Evolutionary conservation across 768 basidiomycete genomes (phyloP).

Genomic region (Tulasnella sp.): DNA sequence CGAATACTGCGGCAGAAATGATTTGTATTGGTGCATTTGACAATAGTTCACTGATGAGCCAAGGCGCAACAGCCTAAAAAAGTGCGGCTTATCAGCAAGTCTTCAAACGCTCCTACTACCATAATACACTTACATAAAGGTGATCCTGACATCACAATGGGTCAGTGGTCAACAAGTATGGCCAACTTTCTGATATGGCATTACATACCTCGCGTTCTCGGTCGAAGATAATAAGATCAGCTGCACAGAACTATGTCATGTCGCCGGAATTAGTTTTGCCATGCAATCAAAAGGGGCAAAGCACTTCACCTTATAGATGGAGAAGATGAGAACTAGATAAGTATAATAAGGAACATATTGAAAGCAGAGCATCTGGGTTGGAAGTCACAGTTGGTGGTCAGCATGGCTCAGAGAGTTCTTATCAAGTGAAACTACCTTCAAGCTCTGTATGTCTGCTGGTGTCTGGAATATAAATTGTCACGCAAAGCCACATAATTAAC

Average conservation of each 20-base stretch:
- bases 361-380: conserved; percentile 26
- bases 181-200: not conserved
- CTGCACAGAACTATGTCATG: conserved; percentile 22
- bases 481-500: conserved; percentile 15
- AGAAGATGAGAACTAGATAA: conserved; percentile 22
- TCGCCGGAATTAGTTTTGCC: not conserved
- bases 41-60: conserved; percentile 29
- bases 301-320: conserved; percentile 10
- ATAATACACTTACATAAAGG: conserved; percentile 16
- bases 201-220: conserved; percentile 31
- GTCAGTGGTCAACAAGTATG: conserved; percentile 14
- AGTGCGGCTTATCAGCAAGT: not conserved
- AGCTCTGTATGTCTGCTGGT: conserved; percentile 28
- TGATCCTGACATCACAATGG: conserved; percentile 13
- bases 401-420: not conserved
- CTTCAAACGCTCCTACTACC: not conserved
- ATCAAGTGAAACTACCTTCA: conserved; percentile 21
- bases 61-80: conserved; percentile 25
- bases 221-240: conserved; percentile 33
- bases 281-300: not conserved
- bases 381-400: too few relatives aligned
- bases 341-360: conserved; percentile 24
- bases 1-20: conserved; percentile 20
- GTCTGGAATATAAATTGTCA: conserved; percentile 16
- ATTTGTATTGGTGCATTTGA: conserved; percentile 30